Percentiles rank a stretch among this genome's conserved stretches.
Conservation (phyloP, 176 grass and related monocot genomes). For the Oryza coarctata region DNA sequence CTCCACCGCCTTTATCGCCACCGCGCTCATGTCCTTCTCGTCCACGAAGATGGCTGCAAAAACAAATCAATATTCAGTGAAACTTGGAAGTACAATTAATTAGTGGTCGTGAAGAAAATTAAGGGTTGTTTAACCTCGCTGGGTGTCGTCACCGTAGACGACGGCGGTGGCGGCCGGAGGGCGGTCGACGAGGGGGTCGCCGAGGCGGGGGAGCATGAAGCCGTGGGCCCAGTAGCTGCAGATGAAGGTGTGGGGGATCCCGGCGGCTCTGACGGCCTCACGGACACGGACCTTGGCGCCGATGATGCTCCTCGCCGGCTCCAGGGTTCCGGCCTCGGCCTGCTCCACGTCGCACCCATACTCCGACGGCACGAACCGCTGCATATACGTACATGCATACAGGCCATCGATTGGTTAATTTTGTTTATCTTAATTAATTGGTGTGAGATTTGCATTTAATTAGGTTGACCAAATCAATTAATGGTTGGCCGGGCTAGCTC, state of each 20-base stretch:
- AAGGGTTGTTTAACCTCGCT: not conserved
- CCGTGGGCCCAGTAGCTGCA: conserved; percentile 42
- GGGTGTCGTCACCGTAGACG: conserved; percentile 41
- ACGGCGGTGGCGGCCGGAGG: conserved; percentile 10
- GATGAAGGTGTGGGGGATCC: conserved; percentile 44
- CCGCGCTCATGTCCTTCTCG: conserved; percentile 46
- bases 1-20: conserved; percentile 42
- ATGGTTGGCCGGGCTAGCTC: too few relatives aligned
- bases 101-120: too few relatives aligned
- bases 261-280: conserved; percentile 2
- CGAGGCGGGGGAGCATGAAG: not conserved
- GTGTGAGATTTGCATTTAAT: too few relatives aligned
- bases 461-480: too few relatives aligned
- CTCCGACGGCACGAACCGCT: conserved; percentile 43
- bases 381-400: not conserved
- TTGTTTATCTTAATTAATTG: too few relatives aligned
- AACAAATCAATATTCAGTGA: too few relatives aligned
- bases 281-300: conserved; percentile 14
- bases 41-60: conserved; percentile 28
- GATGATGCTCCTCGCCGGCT: conserved; percentile 39
- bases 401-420: too few relatives aligned
- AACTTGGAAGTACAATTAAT: not conserved
- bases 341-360: conserved; percentile 43
- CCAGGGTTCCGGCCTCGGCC: not conserved
- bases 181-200: not conserved